Evolutionary conservation across 2,329 filamentous ascomycete genomes (phyloP).

Genomic region (Ramichloridium luteum): DNA sequence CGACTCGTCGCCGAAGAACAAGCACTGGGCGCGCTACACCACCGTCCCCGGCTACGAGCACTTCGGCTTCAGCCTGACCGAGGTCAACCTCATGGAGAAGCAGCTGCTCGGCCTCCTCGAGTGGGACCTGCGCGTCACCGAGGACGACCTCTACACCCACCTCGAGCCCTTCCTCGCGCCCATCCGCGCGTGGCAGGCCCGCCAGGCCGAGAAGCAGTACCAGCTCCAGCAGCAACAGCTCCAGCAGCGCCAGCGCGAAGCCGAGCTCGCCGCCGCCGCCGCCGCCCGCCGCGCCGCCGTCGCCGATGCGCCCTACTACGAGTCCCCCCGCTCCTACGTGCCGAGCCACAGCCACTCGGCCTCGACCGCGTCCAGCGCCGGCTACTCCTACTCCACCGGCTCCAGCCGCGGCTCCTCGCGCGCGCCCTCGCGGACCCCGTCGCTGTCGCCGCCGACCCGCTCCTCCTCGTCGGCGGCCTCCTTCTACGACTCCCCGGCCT

Average conservation of each 20-base stretch:
- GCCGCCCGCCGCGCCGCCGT: slow-evolving; percentile 22
- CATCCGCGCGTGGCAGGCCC: slow-evolving; percentile 51
- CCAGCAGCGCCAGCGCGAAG: too few species aligned
- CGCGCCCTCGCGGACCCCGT: slow-evolving; percentile 36
- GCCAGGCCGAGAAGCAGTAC: slow-evolving; percentile 41
- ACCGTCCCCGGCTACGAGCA: slow-evolving; percentile 57
- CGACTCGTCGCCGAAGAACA: slow-evolving; percentile 98
- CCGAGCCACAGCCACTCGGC: too few species aligned
- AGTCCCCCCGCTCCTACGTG: slow-evolving; percentile 25
- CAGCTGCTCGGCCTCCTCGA: slow-evolving; percentile 89
- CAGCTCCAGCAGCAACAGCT: slow-evolving; percentile 22
- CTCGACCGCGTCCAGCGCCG: neutral
- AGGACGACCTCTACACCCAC: slow-evolving; percentile 76
- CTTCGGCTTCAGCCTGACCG: slow-evolving; percentile 86
- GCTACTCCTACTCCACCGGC: slow-evolving; percentile 15
- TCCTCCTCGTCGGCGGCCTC: slow-evolving; percentile 25
- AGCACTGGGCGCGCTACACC: slow-evolving; percentile 97
- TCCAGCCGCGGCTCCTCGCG: slow-evolving; percentile 20
- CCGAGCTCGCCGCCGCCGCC: slow-evolving; percentile 29
- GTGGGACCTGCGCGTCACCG: slow-evolving; percentile 80
- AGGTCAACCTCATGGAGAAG: slow-evolving; percentile 99
- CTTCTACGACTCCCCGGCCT: slow-evolving; percentile 21
- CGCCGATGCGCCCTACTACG: slow-evolving; percentile 23
- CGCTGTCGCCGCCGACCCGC: slow-evolving; percentile 36
- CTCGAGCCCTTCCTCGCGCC: slow-evolving; percentile 81